These are phyloP conservation scores for Phytophthora fragariaefolia DNA, from an alignment of 352 stramenopile species.

Conservation along the genomic window DNA sequence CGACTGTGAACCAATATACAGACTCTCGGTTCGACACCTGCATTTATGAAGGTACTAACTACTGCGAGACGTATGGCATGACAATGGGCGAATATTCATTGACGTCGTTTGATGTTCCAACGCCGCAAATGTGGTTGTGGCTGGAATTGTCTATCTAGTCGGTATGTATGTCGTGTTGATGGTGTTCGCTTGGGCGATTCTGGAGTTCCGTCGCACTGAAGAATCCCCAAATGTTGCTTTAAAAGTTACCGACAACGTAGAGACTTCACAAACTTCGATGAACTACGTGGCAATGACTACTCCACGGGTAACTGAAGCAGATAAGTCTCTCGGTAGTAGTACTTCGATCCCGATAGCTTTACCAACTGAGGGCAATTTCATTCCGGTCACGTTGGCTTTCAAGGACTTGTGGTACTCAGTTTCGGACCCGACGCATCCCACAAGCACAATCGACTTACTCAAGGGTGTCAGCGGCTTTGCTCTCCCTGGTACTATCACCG, in stretches of 20 bases:
- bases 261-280: too few relatives aligned
- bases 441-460: conserved; percentile 64
- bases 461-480: conserved; percentile 72
- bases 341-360: background rate
- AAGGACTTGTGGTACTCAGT: conserved; percentile 48
- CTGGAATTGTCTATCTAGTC: conserved; percentile 41
- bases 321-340: too few relatives aligned
- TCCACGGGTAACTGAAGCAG: background rate
- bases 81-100: conserved; percentile 52
- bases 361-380: conserved; percentile 11
- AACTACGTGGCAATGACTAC: too few relatives aligned
- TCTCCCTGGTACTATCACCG: conserved; percentile 77
- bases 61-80: conserved; percentile 43
- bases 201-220: conserved; percentile 56
- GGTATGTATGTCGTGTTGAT: conserved; percentile 46
- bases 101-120: conserved; percentile 53
- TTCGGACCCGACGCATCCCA: conserved; percentile 22
- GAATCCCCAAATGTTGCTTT: conserved; percentile 7
- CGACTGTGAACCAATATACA: conserved; percentile 68
- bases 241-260: background rate
- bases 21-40: conserved; percentile 44
- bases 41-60: conserved; percentile 50
- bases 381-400: conserved; percentile 38
- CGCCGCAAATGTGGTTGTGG: conserved; percentile 58
- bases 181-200: conserved; percentile 35